These are phyloP conservation scores for Porpolomopsis calyptriformis DNA, from an alignment of 768 basidiomycete species.

Conservation along the genomic window DNA sequence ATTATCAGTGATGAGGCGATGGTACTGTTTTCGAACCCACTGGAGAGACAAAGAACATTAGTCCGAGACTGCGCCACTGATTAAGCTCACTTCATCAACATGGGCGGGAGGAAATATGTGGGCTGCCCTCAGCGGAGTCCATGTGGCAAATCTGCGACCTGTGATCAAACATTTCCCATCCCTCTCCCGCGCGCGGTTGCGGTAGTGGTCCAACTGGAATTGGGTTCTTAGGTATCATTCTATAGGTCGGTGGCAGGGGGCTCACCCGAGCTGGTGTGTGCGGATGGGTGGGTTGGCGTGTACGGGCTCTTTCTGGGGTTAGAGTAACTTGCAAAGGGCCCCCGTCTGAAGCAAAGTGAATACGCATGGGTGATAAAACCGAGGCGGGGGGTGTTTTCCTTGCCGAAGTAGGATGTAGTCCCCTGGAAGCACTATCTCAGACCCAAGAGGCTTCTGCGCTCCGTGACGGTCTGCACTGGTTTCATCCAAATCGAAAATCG, in stretches of 20 bases:
- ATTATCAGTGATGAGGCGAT: slow-evolving; percentile 11
- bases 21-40: slow-evolving; percentile 14
- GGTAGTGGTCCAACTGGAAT: slow-evolving; percentile 9
- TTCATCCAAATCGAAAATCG: slow-evolving; percentile 10
- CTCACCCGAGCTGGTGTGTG: slow-evolving; percentile 9
- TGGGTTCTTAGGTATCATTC: slow-evolving; percentile 4
- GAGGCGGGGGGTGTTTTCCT: slow-evolving; percentile 6
- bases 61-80: neutral
- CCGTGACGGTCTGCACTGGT: slow-evolving; percentile 7
- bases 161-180: slow-evolving; percentile 12
- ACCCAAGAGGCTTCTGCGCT: slow-evolving; percentile 4
- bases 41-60: slow-evolving; percentile 7
- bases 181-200: slow-evolving; percentile 10
- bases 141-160: slow-evolving; percentile 10
- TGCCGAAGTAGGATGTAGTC: slow-evolving; percentile 11
- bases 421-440: slow-evolving; percentile 9
- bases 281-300: slow-evolving; percentile 11
- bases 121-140: slow-evolving; percentile 10
- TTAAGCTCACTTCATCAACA: slow-evolving; percentile 15
- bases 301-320: slow-evolving; percentile 8
- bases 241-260: neutral
- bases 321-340: slow-evolving; percentile 9
- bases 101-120: slow-evolving; percentile 19
- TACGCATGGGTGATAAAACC: slow-evolving; percentile 1
- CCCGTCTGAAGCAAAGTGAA: slow-evolving; percentile 7